Evolutionary conservation across 2,329 filamentous ascomycete genomes (phyloP).

Genomic region (Beauveria brongniartii): DNA sequence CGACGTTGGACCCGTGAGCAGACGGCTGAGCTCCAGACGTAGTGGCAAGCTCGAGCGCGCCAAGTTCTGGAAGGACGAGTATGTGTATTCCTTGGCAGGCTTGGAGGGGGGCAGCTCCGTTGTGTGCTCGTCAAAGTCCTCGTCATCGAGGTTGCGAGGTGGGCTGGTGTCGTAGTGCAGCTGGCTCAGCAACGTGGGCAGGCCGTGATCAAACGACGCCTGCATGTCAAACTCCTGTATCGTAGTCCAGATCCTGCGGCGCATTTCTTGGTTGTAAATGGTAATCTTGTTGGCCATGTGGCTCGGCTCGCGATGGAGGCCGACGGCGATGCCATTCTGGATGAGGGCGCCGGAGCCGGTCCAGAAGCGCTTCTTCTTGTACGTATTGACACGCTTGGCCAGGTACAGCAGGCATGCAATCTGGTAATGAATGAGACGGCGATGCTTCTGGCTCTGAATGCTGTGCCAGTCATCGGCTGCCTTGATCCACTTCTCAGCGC

Average conservation of each 20-base stretch:
- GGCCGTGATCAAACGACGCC: constrained; percentile 51
- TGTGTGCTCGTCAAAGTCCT: constrained; percentile 47
- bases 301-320: constrained; percentile 51
- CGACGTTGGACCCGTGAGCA: constrained; percentile 45
- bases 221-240: constrained; percentile 56
- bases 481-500: constrained; percentile 48
- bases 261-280: constrained; percentile 55
- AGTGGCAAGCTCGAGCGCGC: constrained; percentile 47
- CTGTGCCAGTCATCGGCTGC: constrained; percentile 47
- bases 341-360: constrained; percentile 47
- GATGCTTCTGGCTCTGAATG: constrained; percentile 53
- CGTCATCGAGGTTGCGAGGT: constrained; percentile 50
- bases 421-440: constrained; percentile 52
- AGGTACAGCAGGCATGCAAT: constrained; percentile 52
- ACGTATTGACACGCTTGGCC: constrained; percentile 52
- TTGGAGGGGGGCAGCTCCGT: constrained; percentile 43
- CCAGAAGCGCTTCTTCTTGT: constrained; percentile 60
- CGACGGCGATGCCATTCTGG: constrained; percentile 50
- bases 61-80: constrained; percentile 50
- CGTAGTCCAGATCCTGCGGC: constrained; percentile 52
- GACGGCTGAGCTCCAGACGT: constrained; percentile 48
- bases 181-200: constrained; percentile 50
- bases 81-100: constrained; percentile 46
- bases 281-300: constrained; percentile 47
- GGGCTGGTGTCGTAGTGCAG: constrained; percentile 47